Base-by-base conservation (phyloP, 805 yeast genomes). In the Candida chauliodis region DNA sequence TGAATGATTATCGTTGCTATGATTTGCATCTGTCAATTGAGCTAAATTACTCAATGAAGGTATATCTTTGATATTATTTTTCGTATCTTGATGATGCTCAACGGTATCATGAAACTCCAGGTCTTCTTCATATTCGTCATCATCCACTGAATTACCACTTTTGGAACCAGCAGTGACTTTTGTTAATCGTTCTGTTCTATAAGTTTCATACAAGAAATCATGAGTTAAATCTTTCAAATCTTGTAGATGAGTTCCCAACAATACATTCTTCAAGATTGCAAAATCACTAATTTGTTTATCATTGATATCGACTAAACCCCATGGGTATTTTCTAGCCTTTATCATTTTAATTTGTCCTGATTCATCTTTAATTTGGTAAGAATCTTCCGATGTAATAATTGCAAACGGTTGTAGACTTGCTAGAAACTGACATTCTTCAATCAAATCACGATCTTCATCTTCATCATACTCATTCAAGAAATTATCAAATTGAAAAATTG, bases 181-280 rank as follows among this genome's bases (percentile, higher is more conserved):
- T 40, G 85, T 77, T 50, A 85, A 68, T 50, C 84, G 73, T 54
- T 84, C 90, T 15, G 93, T 81, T 63, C 95, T 76, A 56, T 84
- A 84, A 41, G 81, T 79, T 55, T 84, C 95, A 59, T 84, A 84
- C 38, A 84, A 62, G 59, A 79, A 70, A 49, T 79, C 85, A 50
- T 83, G 88, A 20, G 95, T 86, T 42, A 84, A 68, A 52, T 85
- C 95, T 61, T 84, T 84, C 53, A 84, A 76, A 52, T 84, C 93
- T 55, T 80, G 84, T 48, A 85, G 66, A 56, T 87, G 95, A n/a
- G 90, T 76, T 5, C 95, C 95, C 53, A 86, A 76, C 28, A 86
- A 57, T 2, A 84, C 91, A 34, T 81, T 74, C 46, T 82, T 79
- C 51, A 86, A 64, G 13, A 75, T 55, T 7, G 78, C 60, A 55